Percentiles rank a stretch among this genome's conserved stretches.
These are phyloP conservation scores for Penicillium verrucosum DNA, from an alignment of 2,329 filamentous ascomycete genomes.

Conservation along the genomic window DNA sequence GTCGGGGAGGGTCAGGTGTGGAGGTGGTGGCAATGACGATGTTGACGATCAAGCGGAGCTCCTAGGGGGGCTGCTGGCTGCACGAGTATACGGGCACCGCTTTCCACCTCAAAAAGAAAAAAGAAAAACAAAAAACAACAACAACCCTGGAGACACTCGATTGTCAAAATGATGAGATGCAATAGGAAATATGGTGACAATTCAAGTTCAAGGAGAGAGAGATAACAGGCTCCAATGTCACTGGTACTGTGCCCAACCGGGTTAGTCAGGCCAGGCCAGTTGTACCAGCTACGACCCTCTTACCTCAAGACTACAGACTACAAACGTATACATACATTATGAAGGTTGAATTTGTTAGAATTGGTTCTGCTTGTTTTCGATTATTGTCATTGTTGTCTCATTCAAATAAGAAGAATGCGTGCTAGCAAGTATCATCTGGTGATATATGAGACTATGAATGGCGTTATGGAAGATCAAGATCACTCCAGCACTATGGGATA, in stretches of 20 bases:
- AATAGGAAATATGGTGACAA: not conserved
- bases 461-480: not conserved
- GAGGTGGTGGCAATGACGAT: constrained; percentile 26
- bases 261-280: not conserved
- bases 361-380: not conserved
- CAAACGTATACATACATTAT: not conserved
- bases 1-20: constrained; percentile 14
- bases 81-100: constrained; percentile 4
- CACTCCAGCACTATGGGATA: not conserved
- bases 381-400: not conserved
- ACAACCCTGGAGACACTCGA: not conserved
- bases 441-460: not conserved
- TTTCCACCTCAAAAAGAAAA: not conserved
- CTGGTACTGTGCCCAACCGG: not conserved
- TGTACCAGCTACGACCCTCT: not conserved
- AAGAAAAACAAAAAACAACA: not conserved
- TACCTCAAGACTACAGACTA: not conserved
- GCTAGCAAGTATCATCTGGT: not conserved
- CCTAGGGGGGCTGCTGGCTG: constrained; percentile 18
- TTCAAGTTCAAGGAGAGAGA: not conserved
- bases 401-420: not conserved
- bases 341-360: no score
- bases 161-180: not conserved
- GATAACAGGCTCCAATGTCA: not conserved
- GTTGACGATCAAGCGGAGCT: constrained; percentile 30